A percentile compares a stretch with the other conserved stretches of the same genome.
Conservation (phyloP, 306 rosid species). For the Fragaria iinumae region DNA sequence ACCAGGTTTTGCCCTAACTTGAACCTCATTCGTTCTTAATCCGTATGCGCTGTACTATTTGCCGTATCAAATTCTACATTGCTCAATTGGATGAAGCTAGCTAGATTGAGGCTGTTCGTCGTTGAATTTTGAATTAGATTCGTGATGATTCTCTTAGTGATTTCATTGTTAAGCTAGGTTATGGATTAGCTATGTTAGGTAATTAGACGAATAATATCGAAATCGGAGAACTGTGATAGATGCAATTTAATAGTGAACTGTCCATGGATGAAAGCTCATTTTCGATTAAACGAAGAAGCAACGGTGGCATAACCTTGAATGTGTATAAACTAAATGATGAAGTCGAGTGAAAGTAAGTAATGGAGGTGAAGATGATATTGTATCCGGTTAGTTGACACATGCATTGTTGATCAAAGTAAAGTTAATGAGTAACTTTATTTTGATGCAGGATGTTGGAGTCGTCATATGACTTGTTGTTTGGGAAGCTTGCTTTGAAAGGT, state of each 20-base stretch:
- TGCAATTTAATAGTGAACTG: too few relatives aligned
- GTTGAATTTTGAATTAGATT: background rate
- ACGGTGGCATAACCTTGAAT: background rate
- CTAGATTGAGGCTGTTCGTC: background rate
- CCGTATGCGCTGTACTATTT: background rate
- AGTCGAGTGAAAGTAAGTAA: background rate
- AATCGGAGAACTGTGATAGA: background rate
- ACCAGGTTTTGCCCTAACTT: slow-evolving; percentile 41
- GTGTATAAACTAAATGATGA: background rate
- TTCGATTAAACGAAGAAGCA: too few relatives aligned
- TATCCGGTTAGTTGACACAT: background rate
- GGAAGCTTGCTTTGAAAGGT: slow-evolving; percentile 76
- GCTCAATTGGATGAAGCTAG: background rate
- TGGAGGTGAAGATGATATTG: background rate
- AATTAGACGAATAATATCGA: background rate
- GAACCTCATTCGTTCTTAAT: background rate
- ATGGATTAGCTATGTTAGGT: background rate
- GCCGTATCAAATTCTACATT: background rate
- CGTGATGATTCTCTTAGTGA: background rate
- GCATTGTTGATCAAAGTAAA: background rate
- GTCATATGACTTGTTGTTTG: slow-evolving; percentile 75
- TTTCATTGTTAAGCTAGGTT: background rate
- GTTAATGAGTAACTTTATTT: background rate
- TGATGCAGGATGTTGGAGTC: slow-evolving; percentile 84
- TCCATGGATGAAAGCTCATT: too few relatives aligned